phyloP scores from a whole-genome alignment of 2,329 filamentous ascomycete genomes.

The Tricladium varicosporioides region DNA sequence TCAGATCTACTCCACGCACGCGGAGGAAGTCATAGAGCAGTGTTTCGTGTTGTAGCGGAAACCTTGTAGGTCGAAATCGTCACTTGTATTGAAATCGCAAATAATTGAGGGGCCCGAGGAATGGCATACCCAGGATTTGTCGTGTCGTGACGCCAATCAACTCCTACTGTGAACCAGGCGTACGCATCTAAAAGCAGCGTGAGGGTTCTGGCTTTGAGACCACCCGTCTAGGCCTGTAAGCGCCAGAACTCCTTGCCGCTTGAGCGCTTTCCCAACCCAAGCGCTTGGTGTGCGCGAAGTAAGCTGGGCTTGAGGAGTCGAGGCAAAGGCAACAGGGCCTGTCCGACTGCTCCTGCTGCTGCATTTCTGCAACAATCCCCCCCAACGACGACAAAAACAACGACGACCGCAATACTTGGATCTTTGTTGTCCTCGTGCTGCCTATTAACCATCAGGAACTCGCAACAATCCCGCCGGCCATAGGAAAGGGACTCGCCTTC shows the following conservation, averaged over 20 bases:
- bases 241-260: conserved; percentile 16
- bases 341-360: not conserved
- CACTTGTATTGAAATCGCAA: not conserved
- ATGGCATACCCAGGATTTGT: not conserved
- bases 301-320: not conserved
- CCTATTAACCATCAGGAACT: not conserved
- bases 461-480: conserved; percentile 2
- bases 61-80: not conserved
- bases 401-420: not conserved
- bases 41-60: not conserved
- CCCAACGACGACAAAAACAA: not conserved
- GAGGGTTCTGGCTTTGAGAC: not conserved
- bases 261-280: not conserved
- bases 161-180: not conserved
- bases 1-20: not conserved
- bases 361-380: not conserved
- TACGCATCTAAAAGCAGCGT: conserved; percentile 1
- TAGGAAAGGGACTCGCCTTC: conserved; percentile 6
- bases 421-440: not conserved
- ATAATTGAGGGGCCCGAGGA: not conserved
- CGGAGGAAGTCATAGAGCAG: not conserved
- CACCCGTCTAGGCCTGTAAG: conserved; percentile 3
- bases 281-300: not conserved
- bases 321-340: not conserved
- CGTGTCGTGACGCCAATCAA: not conserved